Base-by-base conservation (phyloP, 163 green algal genomes). In the Scenedesmus sp. region DNA sequence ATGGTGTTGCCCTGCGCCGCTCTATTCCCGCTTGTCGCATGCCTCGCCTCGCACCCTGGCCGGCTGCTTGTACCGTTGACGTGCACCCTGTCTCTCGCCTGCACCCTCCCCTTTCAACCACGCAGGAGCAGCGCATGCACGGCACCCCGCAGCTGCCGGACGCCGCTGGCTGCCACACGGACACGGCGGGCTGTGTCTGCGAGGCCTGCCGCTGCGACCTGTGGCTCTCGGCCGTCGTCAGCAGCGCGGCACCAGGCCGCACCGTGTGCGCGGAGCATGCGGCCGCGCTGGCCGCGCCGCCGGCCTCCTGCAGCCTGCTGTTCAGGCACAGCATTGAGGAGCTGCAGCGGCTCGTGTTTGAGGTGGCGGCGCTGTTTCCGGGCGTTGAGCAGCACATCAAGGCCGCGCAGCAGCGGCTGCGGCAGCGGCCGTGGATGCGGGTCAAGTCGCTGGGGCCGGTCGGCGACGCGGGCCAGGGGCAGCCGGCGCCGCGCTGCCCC, bases 251-350 rank as follows among this genome's bases (percentile, higher is more conserved):
- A 10, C 94, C 96, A 0, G 95, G 93, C 51, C 59, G 87, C 7
- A 93, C 93, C 0, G 86, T 95, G 15, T 99, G 97, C 94, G 93
- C 95, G 0, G 96, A 98, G 87, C 97, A 99, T 81, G 95, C 91
- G 0, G 65, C 92, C 0, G 82, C 78, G 0, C 90, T 98, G 59
- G 85, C 93, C 2, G 93, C 91, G 16, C 33, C 90, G 0, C 44
- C 87, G 2, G 81, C 89, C 16, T 42, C 73, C n/a, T 93, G 95
- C 86, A 83, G 92, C 7, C 89, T 98, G 73, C 90, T 98, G 65
- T 97, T 96, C 93, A 95, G 94, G 91, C 80, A 97, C 91, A 95
- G 88, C 43, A 84, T 96, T 12, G 90, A 93, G 18, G 95, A 98
- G 93, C 92, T 98, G 85, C 84, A 96, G 30, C 59, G 33, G 13